Evolutionary conservation across 1,284 basidiomycete species (phyloP).

Genomic region (Athelia psychrophila): DNA sequence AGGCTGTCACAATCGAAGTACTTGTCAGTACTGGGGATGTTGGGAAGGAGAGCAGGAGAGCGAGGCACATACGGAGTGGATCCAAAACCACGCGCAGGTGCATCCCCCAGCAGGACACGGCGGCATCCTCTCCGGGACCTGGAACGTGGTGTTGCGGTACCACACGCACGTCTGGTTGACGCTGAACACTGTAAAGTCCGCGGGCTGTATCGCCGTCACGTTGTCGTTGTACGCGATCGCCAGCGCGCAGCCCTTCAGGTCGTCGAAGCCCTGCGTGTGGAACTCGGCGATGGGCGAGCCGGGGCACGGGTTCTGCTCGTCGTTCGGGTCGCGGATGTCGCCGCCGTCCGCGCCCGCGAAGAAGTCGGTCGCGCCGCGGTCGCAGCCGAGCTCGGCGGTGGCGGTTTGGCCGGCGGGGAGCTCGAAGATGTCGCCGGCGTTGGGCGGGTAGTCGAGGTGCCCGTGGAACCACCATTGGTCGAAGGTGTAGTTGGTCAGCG

Average conservation of each 20-base stretch:
- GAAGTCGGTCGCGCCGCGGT: conserved; percentile 53
- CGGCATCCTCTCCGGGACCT: conserved; percentile 63
- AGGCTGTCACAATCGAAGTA: conserved; percentile 17
- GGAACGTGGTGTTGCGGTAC: conserved; percentile 61
- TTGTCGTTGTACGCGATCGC: conserved; percentile 71
- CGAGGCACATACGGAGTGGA: conserved; percentile 44
- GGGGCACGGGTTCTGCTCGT: conserved; percentile 48
- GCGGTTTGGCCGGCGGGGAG: conserved; percentile 52
- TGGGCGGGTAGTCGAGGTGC: conserved; percentile 53
- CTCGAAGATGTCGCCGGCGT: conserved; percentile 50
- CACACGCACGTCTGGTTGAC: conserved; percentile 74
- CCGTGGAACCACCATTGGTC: conserved; percentile 74
- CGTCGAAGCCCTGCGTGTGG: conserved; percentile 52
- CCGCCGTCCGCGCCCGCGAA: conserved; percentile 49
- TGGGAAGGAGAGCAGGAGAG: too few relatives aligned
- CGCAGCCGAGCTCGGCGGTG: conserved; percentile 52
- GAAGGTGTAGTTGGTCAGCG: conserved; percentile 52
- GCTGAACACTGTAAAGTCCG: conserved; percentile 71
- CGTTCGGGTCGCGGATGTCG: conserved; percentile 39
- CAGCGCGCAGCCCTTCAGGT: conserved; percentile 63
- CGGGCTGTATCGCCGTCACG: conserved; percentile 49
- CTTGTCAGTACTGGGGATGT: too few relatives aligned
- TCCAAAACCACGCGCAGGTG: conserved; percentile 74
- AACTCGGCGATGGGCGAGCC: conserved; percentile 37
- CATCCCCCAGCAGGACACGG: conserved; percentile 65